Base-by-base conservation (phyloP, 1,139 yeast genomes). In the Yamadazyma oceani region DNA sequence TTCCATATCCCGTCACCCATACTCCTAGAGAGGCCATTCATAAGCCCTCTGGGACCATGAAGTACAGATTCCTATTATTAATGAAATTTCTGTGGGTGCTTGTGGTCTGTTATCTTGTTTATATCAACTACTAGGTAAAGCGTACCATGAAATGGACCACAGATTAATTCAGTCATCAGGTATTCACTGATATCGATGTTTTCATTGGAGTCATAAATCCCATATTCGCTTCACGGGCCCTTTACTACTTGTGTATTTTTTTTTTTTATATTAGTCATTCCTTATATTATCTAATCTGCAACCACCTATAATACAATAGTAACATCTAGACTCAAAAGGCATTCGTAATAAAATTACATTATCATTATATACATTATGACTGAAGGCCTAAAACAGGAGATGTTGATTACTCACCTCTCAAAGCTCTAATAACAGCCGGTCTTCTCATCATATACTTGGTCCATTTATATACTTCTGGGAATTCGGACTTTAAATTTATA, bases 381-480 rank as follows among this genome's bases (percentile, higher is more conserved):
- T 24, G n/a, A n/a, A n/a, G n/a, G 17, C 21, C 22, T 25, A 19
- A 11, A 25, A 17, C 21, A n/a, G n/a, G n/a, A n/a, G n/a, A n/a
- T n/a, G n/a, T n/a, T 19, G 10, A 22, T 44, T 52, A 71, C 45
- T 76, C 86, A 2, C 86, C 86, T 46, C 85, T 74, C 44, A 85
- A 68, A 5, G 94, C 95, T 49, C 88, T 74, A 29, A 83, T 73
- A 28, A 85, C 94, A 2, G 90, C 88, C 7, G 92, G 90, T 57
- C 94, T 75, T 64, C 90, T 77, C 94, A 85, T 85, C 94, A 85
- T 85, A 52, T 81, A 81, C 58, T 84, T 84, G 11, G 96, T 90
- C 97, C 97, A 90, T 60, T 88, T 88, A 69, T 86, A 89, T 37
- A 89, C 96, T 64, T 90, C 97, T 2, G 97, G 97, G 59, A 87